A percentile compares a stretch with the other conserved stretches of the same genome.
Evolutionary conservation across 2,329 filamentous ascomycete species (phyloP).

Genomic region (Pestalotiopsis sp.): DNA sequence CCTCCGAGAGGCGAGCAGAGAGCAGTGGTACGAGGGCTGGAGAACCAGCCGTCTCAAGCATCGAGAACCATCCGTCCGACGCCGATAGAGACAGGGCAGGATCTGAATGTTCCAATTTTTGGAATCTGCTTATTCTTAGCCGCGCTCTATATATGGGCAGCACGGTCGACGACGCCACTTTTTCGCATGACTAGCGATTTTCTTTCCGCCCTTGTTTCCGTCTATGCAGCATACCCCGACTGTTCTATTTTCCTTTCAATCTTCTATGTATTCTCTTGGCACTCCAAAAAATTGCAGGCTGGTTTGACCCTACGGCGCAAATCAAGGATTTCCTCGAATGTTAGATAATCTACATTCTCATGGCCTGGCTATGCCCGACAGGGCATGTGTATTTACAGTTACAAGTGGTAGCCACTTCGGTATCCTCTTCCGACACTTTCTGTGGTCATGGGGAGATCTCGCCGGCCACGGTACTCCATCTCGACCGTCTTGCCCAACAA

Average conservation of each 20-base stretch:
- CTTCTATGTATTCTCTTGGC: constrained; percentile 9
- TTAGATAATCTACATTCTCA: constrained; percentile 8
- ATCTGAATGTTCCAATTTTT: constrained; percentile 11
- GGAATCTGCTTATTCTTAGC: constrained; percentile 16
- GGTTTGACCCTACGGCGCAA: neutral
- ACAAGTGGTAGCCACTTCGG: neutral
- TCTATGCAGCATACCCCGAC: constrained; percentile 26
- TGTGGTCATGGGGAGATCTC: neutral
- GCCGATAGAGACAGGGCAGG: constrained; percentile 31
- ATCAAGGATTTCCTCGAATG: neutral
- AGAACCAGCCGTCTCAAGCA: constrained; percentile 70
- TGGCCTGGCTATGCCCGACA: neutral
- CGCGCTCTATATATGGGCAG: neutral
- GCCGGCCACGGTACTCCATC: no score
- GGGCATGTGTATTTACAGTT: neutral
- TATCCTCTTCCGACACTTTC: neutral
- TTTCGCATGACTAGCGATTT: constrained; percentile 22
- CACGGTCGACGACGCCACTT: neutral
- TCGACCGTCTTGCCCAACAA: no score
- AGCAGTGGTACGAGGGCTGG: constrained; percentile 96
- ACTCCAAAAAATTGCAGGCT: constrained; percentile 1
- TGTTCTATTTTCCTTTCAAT: constrained; percentile 15
- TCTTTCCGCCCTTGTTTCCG: constrained; percentile 19
- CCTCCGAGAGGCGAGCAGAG: constrained; percentile 83
- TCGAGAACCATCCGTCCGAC: constrained; percentile 39